phyloP scores from a whole-genome alignment of 2,329 filamentous ascomycete species.

The Penicillium frequentans region DNA sequence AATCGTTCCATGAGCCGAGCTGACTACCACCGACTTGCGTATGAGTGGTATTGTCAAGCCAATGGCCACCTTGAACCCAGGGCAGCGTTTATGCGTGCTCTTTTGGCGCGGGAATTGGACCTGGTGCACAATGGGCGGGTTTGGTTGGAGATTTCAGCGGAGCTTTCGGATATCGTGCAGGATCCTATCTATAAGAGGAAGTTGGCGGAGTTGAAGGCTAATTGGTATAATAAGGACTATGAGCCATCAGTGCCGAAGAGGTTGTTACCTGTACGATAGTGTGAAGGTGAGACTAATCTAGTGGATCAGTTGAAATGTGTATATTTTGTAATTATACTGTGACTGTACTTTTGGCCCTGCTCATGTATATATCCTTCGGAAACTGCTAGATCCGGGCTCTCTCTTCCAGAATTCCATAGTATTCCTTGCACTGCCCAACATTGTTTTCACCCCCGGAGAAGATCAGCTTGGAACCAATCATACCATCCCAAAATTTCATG shows the following conservation, averaged over 20 bases:
- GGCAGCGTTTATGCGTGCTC: slow-evolving; percentile 29
- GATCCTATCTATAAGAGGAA: slow-evolving; percentile 8
- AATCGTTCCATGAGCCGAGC: slow-evolving; percentile 15
- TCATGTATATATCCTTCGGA: too few relatives aligned
- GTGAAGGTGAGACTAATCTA: neutral
- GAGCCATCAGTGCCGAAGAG: slow-evolving; percentile 14
- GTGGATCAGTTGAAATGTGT: neutral
- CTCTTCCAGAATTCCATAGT: too few relatives aligned
- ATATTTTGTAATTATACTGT: neutral
- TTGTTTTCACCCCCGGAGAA: too few relatives aligned
- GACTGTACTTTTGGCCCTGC: too few relatives aligned
- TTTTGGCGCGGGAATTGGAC: slow-evolving; percentile 31
- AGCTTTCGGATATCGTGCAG: slow-evolving; percentile 5
- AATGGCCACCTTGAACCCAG: slow-evolving; percentile 14
- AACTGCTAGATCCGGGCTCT: too few relatives aligned
- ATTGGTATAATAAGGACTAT: slow-evolving; percentile 25
- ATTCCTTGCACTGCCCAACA: too few relatives aligned
- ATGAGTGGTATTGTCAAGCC: slow-evolving; percentile 38
- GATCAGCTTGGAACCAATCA: too few relatives aligned
- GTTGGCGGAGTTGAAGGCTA: slow-evolving; percentile 15
- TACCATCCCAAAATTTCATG: too few relatives aligned
- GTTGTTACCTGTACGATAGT: slow-evolving; percentile 23
- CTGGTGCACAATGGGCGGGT: slow-evolving; percentile 10
- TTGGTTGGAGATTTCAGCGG: slow-evolving; percentile 16
- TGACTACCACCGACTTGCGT: slow-evolving; percentile 29